Evolutionary conservation across 768 basidiomycete species (phyloP).

Genomic region (Pulveroboletus ravenelii): DNA sequence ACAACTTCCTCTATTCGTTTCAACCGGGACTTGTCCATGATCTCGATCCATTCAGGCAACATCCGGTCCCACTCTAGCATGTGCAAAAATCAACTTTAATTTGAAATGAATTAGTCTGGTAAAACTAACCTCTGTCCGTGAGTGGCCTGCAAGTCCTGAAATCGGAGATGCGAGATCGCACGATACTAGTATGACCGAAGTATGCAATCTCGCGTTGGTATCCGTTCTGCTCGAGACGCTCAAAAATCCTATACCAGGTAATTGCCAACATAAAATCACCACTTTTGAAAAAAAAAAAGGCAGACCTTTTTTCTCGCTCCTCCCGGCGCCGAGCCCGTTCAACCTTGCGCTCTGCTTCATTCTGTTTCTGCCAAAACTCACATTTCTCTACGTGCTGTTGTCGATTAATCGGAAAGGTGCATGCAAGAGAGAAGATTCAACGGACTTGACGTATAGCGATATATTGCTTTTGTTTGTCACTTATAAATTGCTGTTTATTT

Average conservation of each 20-base stretch:
- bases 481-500: background rate
- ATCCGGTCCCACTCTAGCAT: constrained; percentile 11
- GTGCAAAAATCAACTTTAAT: background rate
- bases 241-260: background rate
- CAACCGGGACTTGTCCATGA: constrained; percentile 2
- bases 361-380: too few relatives aligned
- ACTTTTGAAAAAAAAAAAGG: background rate
- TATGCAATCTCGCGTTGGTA: background rate
- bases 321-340: background rate
- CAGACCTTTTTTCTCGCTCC: background rate
- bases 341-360: background rate
- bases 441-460: background rate
- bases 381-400: background rate
- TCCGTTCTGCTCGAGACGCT: background rate
- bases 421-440: background rate
- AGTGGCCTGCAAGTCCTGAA: constrained; percentile 2
- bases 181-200: background rate
- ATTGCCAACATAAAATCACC: background rate
- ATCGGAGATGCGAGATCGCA: background rate
- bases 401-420: background rate
- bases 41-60: background rate
- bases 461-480: background rate
- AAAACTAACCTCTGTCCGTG: constrained; percentile 7
- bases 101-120: background rate
- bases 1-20: background rate